Conservation (phyloP, 1,284 basidiomycete species). For the Athelia psychrophila region DNA sequence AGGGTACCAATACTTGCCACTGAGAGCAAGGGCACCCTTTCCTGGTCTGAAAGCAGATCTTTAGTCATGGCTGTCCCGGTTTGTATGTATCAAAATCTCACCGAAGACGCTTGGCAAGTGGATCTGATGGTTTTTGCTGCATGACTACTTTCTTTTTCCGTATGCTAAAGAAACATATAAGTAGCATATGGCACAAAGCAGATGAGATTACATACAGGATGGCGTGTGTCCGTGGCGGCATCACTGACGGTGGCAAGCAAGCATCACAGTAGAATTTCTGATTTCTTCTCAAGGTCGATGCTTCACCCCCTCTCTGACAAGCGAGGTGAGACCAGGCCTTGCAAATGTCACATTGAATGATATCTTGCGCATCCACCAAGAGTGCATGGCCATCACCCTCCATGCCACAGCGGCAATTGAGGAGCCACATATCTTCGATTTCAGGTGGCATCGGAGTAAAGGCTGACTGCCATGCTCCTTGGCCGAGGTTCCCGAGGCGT, state of each 20-base stretch:
- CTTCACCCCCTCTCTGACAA: neutral
- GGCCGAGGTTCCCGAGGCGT: too few relatives aligned
- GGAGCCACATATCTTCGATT: neutral
- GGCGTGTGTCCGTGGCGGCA: neutral
- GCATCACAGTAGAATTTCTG: conserved; percentile 1
- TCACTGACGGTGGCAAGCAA: neutral
- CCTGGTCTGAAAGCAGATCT: neutral
- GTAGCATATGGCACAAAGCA: neutral
- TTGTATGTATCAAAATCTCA: neutral
- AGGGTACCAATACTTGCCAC: conserved; percentile 2
- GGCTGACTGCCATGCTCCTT: too few relatives aligned
- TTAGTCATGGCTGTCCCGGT: neutral
- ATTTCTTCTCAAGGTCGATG: neutral
- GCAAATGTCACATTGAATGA: conserved; percentile 1
- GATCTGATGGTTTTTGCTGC: neutral
- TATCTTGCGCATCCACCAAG: neutral
- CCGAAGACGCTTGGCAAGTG: neutral
- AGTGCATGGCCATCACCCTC: neutral
- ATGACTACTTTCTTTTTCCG: neutral
- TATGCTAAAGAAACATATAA: neutral
- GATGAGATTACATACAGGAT: neutral
- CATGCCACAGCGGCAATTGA: conserved; percentile 1
- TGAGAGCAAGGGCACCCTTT: neutral
- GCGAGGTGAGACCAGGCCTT: neutral
- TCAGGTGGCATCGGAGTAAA: neutral